Evolutionary conservation across 352 stramenopile genomes (phyloP).

Genomic region (Pythium pyrilobum): DNA sequence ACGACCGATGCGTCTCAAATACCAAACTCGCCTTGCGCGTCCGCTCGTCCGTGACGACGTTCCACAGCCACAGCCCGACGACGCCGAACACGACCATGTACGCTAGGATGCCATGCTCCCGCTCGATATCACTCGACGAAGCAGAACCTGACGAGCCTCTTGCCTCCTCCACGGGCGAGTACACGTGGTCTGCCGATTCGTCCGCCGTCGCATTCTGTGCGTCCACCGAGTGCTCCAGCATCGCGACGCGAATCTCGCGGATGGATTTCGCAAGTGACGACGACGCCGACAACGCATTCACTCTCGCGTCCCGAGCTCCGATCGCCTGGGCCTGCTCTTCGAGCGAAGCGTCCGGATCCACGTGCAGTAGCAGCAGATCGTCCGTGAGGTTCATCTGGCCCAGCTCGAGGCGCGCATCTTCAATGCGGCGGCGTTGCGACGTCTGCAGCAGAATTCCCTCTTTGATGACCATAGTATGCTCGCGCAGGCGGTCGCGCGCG

Average conservation of each 20-base stretch:
- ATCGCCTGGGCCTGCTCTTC: not conserved
- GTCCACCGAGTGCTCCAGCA: slow-evolving; percentile 12
- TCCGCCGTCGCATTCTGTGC: slow-evolving; percentile 7
- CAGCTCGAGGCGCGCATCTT: slow-evolving; percentile 13
- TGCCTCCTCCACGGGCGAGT: too few species aligned
- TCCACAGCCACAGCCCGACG: slow-evolving; percentile 15
- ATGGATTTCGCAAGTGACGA: slow-evolving; percentile 15
- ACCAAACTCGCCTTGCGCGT: slow-evolving; percentile 14
- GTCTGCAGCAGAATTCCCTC: slow-evolving; percentile 23
- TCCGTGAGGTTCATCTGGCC: slow-evolving; percentile 13
- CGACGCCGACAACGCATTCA: slow-evolving; percentile 7
- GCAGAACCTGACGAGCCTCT: not conserved
- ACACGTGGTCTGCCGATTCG: not conserved
- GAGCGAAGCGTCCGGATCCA: not conserved
- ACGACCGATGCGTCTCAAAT: slow-evolving; percentile 10
- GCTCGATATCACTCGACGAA: not conserved
- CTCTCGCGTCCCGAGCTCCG: not conserved
- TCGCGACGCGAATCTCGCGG: slow-evolving; percentile 12
- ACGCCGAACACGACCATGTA: slow-evolving; percentile 18
- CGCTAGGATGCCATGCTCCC: slow-evolving; percentile 5
- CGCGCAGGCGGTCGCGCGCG: slow-evolving; percentile 11
- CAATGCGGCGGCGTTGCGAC: slow-evolving; percentile 19
- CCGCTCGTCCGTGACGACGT: slow-evolving; percentile 12
- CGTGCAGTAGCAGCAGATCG: not conserved
- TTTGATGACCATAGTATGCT: slow-evolving; percentile 20